These are phyloP conservation scores for Trichophyton verrucosum DNA, from an alignment of 2,329 filamentous ascomycete genomes.

Conservation along the genomic window DNA sequence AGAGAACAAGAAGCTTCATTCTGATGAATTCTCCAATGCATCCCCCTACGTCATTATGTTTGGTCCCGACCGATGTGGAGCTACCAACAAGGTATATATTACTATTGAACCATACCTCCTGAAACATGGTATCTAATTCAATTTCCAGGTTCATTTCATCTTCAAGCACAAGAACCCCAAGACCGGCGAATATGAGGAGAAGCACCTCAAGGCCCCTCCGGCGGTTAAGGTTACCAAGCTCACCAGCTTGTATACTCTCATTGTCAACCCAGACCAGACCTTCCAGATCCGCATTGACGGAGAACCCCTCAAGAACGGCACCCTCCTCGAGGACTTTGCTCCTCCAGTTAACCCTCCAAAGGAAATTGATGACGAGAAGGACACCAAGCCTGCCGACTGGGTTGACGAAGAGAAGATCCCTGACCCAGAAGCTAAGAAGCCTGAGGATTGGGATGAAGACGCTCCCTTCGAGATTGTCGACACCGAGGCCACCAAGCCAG, in stretches of 20 bases:
- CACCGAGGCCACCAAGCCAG: slow-evolving; percentile 78
- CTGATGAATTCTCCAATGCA: slow-evolving; percentile 94
- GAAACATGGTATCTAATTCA: slow-evolving; percentile 3
- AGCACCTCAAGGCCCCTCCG: slow-evolving; percentile 80
- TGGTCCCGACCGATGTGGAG: slow-evolving; percentile 96
- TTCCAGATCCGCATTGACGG: slow-evolving; percentile 88
- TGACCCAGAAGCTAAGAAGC: slow-evolving; percentile 89
- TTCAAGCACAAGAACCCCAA: slow-evolving; percentile 99
- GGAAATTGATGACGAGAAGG: slow-evolving; percentile 91
- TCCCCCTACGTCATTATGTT: slow-evolving; percentile 99
- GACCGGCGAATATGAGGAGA: slow-evolving; percentile 99
- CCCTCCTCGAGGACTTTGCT: slow-evolving; percentile 82
- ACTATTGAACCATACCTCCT: slow-evolving; percentile 1
- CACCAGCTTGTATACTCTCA: slow-evolving; percentile 87
- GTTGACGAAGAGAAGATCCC: slow-evolving; percentile 84
- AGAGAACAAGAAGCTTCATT: slow-evolving; percentile 91
- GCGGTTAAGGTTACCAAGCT: slow-evolving; percentile 82
- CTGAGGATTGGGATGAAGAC: slow-evolving; percentile 98
- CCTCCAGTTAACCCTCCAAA: slow-evolving; percentile 86
- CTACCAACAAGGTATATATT: slow-evolving; percentile 79
- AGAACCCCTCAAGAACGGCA: slow-evolving; percentile 75
- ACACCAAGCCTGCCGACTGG: slow-evolving; percentile 91
- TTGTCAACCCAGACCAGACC: slow-evolving; percentile 93
- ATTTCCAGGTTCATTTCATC: slow-evolving; percentile 64
- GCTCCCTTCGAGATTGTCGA: slow-evolving; percentile 94